These are phyloP conservation scores for Aspergillus persii DNA, from an alignment of 2,329 filamentous ascomycete genomes.

Conservation along the genomic window DNA sequence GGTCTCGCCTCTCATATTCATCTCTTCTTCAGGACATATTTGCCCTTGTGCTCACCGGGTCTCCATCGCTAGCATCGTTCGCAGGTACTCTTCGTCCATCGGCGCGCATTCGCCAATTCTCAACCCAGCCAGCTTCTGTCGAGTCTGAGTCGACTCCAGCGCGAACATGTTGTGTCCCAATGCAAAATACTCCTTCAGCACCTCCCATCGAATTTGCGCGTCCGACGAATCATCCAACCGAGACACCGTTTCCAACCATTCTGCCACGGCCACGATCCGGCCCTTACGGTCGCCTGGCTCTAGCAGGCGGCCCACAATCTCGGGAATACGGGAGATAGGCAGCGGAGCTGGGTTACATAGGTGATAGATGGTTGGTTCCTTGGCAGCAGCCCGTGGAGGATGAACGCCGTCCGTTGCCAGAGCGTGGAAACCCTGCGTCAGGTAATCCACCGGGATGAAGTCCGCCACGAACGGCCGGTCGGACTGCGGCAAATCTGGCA, in stretches of 20 bases:
- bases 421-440: neutral
- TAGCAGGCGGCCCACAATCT: neutral
- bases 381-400: neutral
- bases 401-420: neutral
- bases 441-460: conserved; percentile 3
- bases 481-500: neutral
- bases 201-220: neutral
- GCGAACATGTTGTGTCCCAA: conserved; percentile 4
- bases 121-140: neutral
- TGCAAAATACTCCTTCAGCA: neutral
- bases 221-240: neutral
- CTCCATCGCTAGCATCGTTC: neutral
- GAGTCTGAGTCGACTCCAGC: neutral
- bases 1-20: neutral
- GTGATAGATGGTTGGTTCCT: neutral
- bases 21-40: neutral
- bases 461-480: neutral
- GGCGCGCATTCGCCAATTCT: neutral
- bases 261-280: neutral
- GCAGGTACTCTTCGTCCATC: neutral
- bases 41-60: neutral
- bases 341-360: neutral
- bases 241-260: neutral
- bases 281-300: neutral
- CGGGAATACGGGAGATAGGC: neutral